These are phyloP conservation scores for Mrakia hoshinonis DNA, from an alignment of 768 basidiomycete species.

Conservation along the genomic window DNA sequence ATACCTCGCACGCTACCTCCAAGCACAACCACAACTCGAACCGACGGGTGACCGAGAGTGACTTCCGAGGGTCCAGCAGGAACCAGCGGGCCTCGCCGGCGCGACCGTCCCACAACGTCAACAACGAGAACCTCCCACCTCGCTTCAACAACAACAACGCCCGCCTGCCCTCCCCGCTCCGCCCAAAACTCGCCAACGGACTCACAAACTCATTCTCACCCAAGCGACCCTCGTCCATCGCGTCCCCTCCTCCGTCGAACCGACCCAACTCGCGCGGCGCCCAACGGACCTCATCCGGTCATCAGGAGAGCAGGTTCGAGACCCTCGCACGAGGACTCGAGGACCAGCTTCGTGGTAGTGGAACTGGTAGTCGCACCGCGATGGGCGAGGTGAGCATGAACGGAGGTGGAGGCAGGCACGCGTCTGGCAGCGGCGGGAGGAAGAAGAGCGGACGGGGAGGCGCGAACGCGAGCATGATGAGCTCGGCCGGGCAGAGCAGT, in stretches of 20 bases:
- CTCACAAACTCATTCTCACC: slow-evolving; percentile 36
- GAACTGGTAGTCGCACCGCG: background rate
- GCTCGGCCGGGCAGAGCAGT: background rate
- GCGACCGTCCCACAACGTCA: background rate
- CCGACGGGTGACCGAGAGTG: slow-evolving; percentile 14
- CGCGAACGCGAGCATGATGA: slow-evolving; percentile 7
- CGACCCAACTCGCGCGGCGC: background rate
- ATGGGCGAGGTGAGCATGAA: slow-evolving; percentile 1
- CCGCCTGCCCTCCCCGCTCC: slow-evolving; percentile 8
- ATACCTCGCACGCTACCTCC: background rate
- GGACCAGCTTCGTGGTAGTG: slow-evolving; percentile 10
- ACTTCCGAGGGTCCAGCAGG: background rate
- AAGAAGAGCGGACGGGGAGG: slow-evolving; percentile 11
- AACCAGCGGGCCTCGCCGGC: background rate
- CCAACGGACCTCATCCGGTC: background rate
- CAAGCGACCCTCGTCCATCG: slow-evolving; percentile 53
- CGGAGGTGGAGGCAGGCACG: background rate
- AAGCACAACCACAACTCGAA: background rate
- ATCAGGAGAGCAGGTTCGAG: slow-evolving; percentile 22
- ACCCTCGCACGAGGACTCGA: slow-evolving; percentile 27
- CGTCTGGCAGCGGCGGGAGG: background rate
- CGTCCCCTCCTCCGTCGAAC: background rate
- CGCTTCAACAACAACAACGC: background rate
- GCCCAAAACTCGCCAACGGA: slow-evolving; percentile 30
- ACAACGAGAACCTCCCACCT: slow-evolving; percentile 3